Percentiles rank a stretch among this genome's conserved stretches.
Conservation (phyloP, 2,329 filamentous ascomycete species). For the Diaporthe sp. region DNA sequence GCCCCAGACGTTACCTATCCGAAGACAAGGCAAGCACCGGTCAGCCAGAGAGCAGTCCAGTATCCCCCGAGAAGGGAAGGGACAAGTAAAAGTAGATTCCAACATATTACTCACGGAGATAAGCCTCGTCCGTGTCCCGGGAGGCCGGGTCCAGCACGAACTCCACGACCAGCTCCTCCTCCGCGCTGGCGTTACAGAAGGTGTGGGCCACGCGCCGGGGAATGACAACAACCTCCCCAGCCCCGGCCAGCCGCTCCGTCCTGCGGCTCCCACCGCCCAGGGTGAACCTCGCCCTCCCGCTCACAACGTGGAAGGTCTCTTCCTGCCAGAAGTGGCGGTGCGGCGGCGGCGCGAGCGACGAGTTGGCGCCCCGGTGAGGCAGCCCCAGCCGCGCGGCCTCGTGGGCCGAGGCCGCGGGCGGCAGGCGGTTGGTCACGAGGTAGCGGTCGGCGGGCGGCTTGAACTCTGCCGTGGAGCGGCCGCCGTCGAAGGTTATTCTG, state of each 20-base stretch:
- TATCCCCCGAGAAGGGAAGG: background rate
- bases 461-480: conserved; percentile 35
- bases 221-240: conserved; percentile 34
- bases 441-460: conserved; percentile 20
- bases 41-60: background rate
- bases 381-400: conserved; percentile 4
- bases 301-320: conserved; percentile 35
- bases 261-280: background rate
- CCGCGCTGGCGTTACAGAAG: conserved; percentile 38
- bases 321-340: conserved; percentile 36
- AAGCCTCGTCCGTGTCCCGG: conserved; percentile 36
- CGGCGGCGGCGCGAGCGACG: conserved; percentile 35
- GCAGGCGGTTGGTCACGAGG: conserved; percentile 39
- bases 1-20: conserved; percentile 37
- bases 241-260: background rate
- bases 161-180: conserved; percentile 34
- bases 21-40: background rate
- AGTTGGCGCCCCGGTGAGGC: conserved; percentile 10
- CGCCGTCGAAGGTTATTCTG: conserved; percentile 28
- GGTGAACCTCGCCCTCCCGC: conserved; percentile 31
- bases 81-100: background rate
- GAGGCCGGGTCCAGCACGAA: conserved; percentile 34
- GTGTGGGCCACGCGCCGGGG: conserved; percentile 31
- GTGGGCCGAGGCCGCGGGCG: conserved; percentile 9
- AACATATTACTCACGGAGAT: conserved; percentile 36